Evolutionary conservation across 441 rosid genomes (phyloP).

Genomic region (Populus hybrid): DNA sequence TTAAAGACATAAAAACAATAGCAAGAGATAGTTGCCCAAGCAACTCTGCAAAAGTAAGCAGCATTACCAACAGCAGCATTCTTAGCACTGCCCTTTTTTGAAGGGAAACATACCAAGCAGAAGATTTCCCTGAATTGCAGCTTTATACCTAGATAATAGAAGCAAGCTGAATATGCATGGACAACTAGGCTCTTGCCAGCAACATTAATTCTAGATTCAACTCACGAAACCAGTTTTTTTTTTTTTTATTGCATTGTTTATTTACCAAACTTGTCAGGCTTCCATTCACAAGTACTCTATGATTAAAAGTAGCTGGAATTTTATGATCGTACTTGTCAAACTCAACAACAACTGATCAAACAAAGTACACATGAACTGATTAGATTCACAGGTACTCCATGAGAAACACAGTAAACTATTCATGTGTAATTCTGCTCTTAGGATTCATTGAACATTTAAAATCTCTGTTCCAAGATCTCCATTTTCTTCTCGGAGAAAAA

Average conservation of each 20-base stretch:
- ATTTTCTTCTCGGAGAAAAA: neutral
- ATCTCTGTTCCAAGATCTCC: neutral
- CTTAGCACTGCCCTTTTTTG: neutral
- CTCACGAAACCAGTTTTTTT: neutral
- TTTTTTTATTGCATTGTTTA: neutral
- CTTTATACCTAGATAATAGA: neutral
- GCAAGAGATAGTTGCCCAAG: neutral
- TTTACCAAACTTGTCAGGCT: neutral
- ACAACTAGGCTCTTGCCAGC: neutral
- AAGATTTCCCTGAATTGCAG: neutral
- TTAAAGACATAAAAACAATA: neutral
- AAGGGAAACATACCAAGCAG: neutral
- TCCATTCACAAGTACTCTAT: neutral
- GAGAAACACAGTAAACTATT: neutral
- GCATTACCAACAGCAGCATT: neutral
- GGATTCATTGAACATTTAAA: neutral
- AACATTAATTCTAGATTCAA: neutral
- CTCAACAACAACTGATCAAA: neutral
- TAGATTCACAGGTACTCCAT: too few relatives aligned
- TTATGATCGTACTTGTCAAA: neutral
- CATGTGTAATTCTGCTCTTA: neutral
- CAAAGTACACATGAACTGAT: neutral
- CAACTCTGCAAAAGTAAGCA: constrained; percentile 1
- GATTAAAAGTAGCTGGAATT: neutral
- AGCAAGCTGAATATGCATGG: neutral